phyloP scores from a whole-genome alignment of 1,284 basidiomycete species.

The Leccinum angustisporum region DNA sequence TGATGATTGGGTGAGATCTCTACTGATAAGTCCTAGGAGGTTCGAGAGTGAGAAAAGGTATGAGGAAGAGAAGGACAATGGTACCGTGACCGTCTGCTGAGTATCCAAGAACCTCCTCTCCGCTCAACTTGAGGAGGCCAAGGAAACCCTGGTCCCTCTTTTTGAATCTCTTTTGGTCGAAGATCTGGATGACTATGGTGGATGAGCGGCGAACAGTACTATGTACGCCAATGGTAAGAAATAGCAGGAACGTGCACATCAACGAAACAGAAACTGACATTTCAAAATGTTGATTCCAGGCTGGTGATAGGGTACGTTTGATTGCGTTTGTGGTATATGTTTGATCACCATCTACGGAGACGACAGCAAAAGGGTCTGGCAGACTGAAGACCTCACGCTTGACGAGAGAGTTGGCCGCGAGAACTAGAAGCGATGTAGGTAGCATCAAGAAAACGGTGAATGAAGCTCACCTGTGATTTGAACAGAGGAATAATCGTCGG shows the following conservation, averaged over 20 bases:
- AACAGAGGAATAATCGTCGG: conserved; percentile 17
- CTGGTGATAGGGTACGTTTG: conserved; percentile 83
- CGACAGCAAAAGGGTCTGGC: conserved; percentile 95
- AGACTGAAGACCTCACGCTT: conserved; percentile 92
- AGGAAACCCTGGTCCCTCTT: conserved; percentile 90
- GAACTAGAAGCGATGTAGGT: conserved; percentile 51
- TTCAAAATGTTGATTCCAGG: conserved; percentile 95
- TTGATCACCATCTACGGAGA: conserved; percentile 95
- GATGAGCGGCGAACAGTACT: conserved; percentile 89
- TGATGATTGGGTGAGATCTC: conserved; percentile 32
- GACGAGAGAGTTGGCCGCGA: conserved; percentile 83
- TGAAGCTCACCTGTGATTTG: conserved; percentile 26
- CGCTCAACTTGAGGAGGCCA: conserved; percentile 31
- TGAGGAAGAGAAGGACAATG: neutral
- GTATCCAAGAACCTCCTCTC: conserved; percentile 27
- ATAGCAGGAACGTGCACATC: conserved; percentile 1
- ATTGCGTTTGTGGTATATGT: conserved; percentile 88
- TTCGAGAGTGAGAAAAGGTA: conserved; percentile 12
- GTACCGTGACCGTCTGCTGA: conserved; percentile 33
- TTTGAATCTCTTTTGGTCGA: conserved; percentile 97
- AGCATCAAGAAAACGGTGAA: neutral
- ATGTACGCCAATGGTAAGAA: conserved; percentile 8
- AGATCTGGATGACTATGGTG: conserved; percentile 93
- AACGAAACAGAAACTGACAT: conserved; percentile 53
- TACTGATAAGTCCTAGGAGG: conserved; percentile 31